Conservation (phyloP, 768 basidiomycete genomes). For the Pleurotus cornucopiae region DNA sequence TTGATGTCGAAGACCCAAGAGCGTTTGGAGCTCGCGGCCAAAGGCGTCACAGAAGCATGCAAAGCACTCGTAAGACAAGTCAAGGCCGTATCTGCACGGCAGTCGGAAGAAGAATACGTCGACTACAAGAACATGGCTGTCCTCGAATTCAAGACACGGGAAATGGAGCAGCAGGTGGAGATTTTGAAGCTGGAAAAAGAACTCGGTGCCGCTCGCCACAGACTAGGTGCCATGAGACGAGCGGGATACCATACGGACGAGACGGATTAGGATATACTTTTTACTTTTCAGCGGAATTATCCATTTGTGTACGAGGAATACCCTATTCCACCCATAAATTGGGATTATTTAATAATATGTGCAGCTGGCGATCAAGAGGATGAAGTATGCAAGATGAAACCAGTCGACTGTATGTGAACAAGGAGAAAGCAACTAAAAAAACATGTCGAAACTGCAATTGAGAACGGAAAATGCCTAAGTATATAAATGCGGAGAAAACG, state of each 20-base stretch:
- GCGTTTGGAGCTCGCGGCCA: slow-evolving; percentile 91
- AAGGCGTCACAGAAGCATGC: slow-evolving; percentile 97
- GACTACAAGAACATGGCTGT: slow-evolving; percentile 91
- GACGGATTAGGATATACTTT: slow-evolving; percentile 45
- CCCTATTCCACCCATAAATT: slow-evolving; percentile 4
- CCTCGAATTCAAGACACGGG: slow-evolving; percentile 92
- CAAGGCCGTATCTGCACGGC: slow-evolving; percentile 87
- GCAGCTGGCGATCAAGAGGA: not conserved
- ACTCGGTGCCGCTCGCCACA: slow-evolving; percentile 79
- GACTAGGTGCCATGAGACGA: slow-evolving; percentile 79
- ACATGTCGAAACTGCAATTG: not conserved
- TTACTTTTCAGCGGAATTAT: slow-evolving; percentile 11
- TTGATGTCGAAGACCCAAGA: slow-evolving; percentile 99
- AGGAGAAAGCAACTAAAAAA: slow-evolving; percentile 4
- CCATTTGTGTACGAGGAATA: not conserved
- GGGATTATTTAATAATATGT: not conserved
- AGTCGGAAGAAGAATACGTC: slow-evolving; percentile 73
- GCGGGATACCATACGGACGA: slow-evolving; percentile 89
- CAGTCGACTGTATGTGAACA: not conserved
- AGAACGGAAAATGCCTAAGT: not conserved
- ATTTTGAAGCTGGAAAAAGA: slow-evolving; percentile 97
- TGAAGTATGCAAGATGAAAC: not conserved
- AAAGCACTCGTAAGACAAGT: slow-evolving; percentile 95
- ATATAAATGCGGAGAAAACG: not conserved
- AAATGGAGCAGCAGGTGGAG: slow-evolving; percentile 99